Evolutionary conservation across 176 grass and related monocot genomes (phyloP).

Genomic region (Aegilops bicornis): DNA sequence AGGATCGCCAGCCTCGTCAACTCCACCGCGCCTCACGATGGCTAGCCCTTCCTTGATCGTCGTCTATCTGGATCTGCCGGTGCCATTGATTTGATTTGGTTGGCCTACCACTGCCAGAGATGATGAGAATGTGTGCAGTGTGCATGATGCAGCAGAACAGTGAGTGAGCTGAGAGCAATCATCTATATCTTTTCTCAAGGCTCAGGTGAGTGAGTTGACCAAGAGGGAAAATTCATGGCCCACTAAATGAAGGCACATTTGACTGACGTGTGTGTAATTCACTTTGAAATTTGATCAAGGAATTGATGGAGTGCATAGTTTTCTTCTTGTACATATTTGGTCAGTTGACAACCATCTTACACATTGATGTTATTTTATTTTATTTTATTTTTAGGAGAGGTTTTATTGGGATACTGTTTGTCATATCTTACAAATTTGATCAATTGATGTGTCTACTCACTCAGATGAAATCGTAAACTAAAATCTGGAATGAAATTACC

Average conservation of each 20-base stretch:
- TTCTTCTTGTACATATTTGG: neutral
- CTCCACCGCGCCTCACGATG: constrained; percentile 43
- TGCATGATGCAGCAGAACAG: neutral
- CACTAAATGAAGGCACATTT: neutral
- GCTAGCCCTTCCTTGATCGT: too few relatives aligned
- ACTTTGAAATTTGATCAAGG: neutral
- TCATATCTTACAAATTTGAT: too few relatives aligned
- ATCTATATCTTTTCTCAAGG: neutral
- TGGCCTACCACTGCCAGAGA: neutral
- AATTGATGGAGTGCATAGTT: neutral
- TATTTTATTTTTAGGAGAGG: too few relatives aligned
- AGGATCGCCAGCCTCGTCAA: constrained; percentile 48
- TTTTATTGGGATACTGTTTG: too few relatives aligned
- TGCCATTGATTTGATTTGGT: neutral
- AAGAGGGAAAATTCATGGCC: neutral
- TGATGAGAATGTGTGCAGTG: neutral
- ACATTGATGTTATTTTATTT: too few relatives aligned
- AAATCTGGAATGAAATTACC: too few relatives aligned
- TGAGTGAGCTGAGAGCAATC: neutral
- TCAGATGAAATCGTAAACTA: too few relatives aligned
- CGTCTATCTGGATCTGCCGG: neutral
- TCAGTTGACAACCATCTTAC: too few relatives aligned
- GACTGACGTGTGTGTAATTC: neutral
- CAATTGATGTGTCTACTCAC: too few relatives aligned
- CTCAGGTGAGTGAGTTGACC: neutral